Base-by-base conservation (phyloP, 2,329 filamentous ascomycete genomes). In the Claviceps maximensis region DNA sequence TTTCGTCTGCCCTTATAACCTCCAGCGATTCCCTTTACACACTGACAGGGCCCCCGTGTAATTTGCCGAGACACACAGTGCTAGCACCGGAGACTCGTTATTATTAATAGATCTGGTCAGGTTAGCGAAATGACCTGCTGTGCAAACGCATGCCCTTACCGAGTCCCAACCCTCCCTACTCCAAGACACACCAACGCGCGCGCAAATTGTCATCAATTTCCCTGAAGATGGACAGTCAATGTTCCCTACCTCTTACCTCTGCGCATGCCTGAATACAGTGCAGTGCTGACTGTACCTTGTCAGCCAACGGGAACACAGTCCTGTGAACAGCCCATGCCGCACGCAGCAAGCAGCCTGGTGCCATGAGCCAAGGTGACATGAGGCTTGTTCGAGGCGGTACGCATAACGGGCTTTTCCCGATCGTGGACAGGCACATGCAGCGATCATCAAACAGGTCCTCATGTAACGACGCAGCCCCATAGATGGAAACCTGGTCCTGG, bases 41-140 rank as follows among this genome's bases (percentile, higher is more conserved):
- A n/a, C n/a, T n/a, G n/a, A n/a, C n/a, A n/a, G n/a, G n/a, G n/a
- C n/a, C n/a, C n/a, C n/a, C n/a, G n/a, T 62, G 58, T 61, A 66
- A 64, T 65, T 67, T 67, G 63, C 61, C 62, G 55, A 62, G 59
- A 61, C 62, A 55, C 57, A 57, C 58, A 60, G 62, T 31, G 25
- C 17, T 5, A 29, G 31, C 31, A 33, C 31, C 3, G 19, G 40
- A 42, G 6, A 23, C 19, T 10, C 12, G 19, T 42, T 21, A 42
- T 42, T 42, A 6, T 41, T 23, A 27, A 33, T 33, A 33, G 13
- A 33, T n/a, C n/a, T n/a, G n/a, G n/a, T n/a, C n/a, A n/a, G n/a
- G n/a, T 3, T 25, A 67, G 65, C 65, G 65, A 67, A 62, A 67
- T 67, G 65, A 67, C 19, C 9, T 15, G 23, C 41, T 21, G 13